These are phyloP conservation scores for Actinomortierella ambigua DNA, from an alignment of 371 early-diverging fungal genomes.

Conservation along the genomic window DNA sequence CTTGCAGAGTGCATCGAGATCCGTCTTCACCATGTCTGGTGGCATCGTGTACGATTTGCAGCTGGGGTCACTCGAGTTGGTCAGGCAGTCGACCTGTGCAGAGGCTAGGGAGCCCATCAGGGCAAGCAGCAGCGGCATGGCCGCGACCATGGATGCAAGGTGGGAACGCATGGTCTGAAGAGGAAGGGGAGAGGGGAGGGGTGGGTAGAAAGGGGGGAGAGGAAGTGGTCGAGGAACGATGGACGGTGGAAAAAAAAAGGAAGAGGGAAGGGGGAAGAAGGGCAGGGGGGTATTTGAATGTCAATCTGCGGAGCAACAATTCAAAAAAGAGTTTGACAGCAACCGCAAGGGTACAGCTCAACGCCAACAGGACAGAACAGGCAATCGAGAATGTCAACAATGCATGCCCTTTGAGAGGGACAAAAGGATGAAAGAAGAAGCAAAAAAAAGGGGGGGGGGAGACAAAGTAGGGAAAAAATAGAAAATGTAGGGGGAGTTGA, in stretches of 20 bases:
- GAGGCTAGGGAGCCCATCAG: neutral
- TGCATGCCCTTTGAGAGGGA: constrained; percentile 13
- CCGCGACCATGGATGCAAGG: too few relatives aligned
- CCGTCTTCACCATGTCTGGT: constrained; percentile 32
- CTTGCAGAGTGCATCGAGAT: constrained; percentile 51
- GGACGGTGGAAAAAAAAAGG: too few relatives aligned
- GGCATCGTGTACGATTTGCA: constrained; percentile 51
- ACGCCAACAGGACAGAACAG: neutral
- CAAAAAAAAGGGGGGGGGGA: constrained; percentile 30
- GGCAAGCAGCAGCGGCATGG: too few relatives aligned
- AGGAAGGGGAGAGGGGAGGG: neutral
- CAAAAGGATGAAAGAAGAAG: constrained; percentile 7
- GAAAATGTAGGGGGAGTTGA: constrained; percentile 17
- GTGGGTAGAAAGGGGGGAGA: constrained; percentile 5
- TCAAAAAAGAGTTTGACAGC: too few relatives aligned
- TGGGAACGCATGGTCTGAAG: too few relatives aligned
- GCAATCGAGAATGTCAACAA: constrained; percentile 13
- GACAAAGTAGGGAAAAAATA: constrained; percentile 45
- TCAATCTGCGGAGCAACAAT: too few relatives aligned
- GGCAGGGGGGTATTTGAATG: too few relatives aligned
- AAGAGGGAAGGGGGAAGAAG: too few relatives aligned
- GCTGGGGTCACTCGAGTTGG: constrained; percentile 47
- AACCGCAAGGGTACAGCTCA: neutral
- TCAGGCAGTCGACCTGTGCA: constrained; percentile 38
- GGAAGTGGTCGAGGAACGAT: too few relatives aligned